phyloP scores from a whole-genome alignment of 331 rosid genomes.

The Telfairia occidentalis region DNA sequence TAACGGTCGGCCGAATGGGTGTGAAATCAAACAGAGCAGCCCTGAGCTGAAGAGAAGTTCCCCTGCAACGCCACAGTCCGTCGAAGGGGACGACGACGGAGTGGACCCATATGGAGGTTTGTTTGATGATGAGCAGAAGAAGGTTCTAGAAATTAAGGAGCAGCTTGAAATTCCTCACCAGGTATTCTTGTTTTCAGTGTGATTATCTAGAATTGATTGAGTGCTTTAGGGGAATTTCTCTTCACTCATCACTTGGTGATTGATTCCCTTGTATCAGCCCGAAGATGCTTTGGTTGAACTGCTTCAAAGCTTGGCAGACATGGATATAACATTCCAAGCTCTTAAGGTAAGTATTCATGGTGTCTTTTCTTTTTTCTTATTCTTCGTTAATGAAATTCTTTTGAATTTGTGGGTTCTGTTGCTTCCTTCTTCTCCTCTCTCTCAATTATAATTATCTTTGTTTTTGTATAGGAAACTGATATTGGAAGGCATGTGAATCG shows the following conservation, averaged over 20 bases:
- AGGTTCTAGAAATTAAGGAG: slow-evolving; percentile 70
- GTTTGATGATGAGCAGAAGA: slow-evolving; percentile 85
- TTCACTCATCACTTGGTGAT: background rate
- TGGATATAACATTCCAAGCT: slow-evolving; percentile 96
- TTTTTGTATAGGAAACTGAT: slow-evolving; percentile 63
- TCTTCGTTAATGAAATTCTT: background rate
- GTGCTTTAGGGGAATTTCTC: background rate
- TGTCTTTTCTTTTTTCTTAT: background rate
- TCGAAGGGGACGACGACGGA: slow-evolving; percentile 30
- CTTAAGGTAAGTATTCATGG: slow-evolving; percentile 39
- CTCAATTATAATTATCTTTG: background rate
- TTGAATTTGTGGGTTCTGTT: background rate
- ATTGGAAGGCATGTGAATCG: slow-evolving; percentile 95
- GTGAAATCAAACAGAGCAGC: slow-evolving; percentile 5
- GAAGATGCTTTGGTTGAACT: slow-evolving; percentile 69
- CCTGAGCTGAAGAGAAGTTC: slow-evolving; percentile 21
- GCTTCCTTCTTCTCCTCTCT: background rate
- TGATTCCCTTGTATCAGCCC: slow-evolving; percentile 28
- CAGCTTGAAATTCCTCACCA: slow-evolving; percentile 70
- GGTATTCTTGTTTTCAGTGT: slow-evolving; percentile 26
- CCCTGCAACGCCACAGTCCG: slow-evolving; percentile 61
- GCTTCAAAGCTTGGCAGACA: slow-evolving; percentile 86
- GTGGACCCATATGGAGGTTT: slow-evolving; percentile 65
- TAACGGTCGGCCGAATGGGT: slow-evolving; percentile 11
- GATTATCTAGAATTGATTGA: background rate